A percentile compares a stretch with the other conserved stretches of the same genome.
Conservation (phyloP, 768 basidiomycete genomes). For the Macrolepiota fuliginosa region DNA sequence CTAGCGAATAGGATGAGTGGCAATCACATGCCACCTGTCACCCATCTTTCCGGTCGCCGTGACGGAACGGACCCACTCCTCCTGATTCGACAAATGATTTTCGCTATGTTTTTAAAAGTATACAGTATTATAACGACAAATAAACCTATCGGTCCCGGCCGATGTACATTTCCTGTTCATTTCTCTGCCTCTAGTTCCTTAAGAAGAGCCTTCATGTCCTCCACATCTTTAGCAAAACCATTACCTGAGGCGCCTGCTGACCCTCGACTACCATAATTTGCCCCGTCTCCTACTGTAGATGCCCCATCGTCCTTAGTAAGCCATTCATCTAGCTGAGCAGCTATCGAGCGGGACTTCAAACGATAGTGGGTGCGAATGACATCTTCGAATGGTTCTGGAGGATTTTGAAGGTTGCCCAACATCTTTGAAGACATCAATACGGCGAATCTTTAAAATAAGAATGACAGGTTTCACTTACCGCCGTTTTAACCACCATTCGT, state of each 20-base stretch:
- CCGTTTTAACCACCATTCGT: slow-evolving; percentile 88
- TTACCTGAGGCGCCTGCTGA: slow-evolving; percentile 43
- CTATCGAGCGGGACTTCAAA: slow-evolving; percentile 72
- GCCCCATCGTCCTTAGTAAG: slow-evolving; percentile 72
- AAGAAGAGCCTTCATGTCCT: slow-evolving; percentile 65
- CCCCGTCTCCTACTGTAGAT: slow-evolving; percentile 54
- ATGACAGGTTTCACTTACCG: slow-evolving; percentile 43
- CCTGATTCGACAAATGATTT: neutral
- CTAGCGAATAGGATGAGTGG: slow-evolving; percentile 6
- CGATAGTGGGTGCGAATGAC: slow-evolving; percentile 90
- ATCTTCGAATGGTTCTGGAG: slow-evolving; percentile 83
- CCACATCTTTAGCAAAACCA: slow-evolving; percentile 67
- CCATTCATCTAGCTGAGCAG: slow-evolving; percentile 78
- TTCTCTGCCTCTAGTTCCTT: slow-evolving; percentile 35
- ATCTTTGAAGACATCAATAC: slow-evolving; percentile 46
- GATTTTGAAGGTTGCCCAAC: slow-evolving; percentile 77
- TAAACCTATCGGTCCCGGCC: slow-evolving; percentile 3
- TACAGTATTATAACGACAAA: slow-evolving; percentile 5
- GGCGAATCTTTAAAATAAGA: neutral
- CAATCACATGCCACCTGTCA: slow-evolving; percentile 20
- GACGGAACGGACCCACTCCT: neutral
- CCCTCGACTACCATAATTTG: slow-evolving; percentile 27
- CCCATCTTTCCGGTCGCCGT: neutral
- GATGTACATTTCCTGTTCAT: neutral
- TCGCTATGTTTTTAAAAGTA: slow-evolving; percentile 5